phyloP scores from a whole-genome alignment of 225 moss, liverwort and hornwort species.

The Marchantia polymorpha region DNA sequence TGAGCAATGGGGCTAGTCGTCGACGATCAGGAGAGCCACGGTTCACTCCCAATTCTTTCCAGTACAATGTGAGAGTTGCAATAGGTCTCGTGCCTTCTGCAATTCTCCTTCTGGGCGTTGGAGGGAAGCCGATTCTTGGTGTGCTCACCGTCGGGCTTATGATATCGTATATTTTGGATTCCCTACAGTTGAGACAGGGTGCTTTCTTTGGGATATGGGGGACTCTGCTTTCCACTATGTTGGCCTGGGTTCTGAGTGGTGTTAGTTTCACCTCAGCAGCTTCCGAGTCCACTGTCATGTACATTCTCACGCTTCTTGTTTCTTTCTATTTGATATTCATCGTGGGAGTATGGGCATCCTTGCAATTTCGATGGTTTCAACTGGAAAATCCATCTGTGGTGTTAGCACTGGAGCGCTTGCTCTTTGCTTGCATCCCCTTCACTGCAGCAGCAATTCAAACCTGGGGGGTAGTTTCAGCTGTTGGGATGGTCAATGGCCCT shows the following conservation, averaged over 20 bases:
- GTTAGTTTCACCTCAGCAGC: conserved; percentile 57
- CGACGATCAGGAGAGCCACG: conserved; percentile 64
- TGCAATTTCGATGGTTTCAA: conserved; percentile 95
- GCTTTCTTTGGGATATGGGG: conserved; percentile 93
- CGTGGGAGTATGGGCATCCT: conserved; percentile 75
- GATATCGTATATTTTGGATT: conserved; percentile 89
- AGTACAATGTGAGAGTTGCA: conserved; percentile 85
- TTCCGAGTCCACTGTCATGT: conserved; percentile 49
- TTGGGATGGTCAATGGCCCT: conserved; percentile 85
- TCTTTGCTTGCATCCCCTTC: conserved; percentile 86
- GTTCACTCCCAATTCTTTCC: conserved; percentile 85
- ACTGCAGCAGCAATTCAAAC: conserved; percentile 78
- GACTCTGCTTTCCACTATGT: conserved; percentile 57
- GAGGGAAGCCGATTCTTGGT: conserved; percentile 74
- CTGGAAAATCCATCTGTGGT: conserved; percentile 95
- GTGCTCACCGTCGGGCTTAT: conserved; percentile 84
- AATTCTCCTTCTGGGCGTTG: conserved; percentile 81
- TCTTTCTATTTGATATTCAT: conserved; percentile 88
- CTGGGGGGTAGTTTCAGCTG: conserved; percentile 79
- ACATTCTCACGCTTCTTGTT: conserved; percentile 65
- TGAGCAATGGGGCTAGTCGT: conserved; percentile 41
- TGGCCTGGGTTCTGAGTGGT: conserved; percentile 60
- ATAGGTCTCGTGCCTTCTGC: conserved; percentile 73
- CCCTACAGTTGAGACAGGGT: conserved; percentile 80
- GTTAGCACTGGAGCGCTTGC: conserved; percentile 74